Evolutionary conservation across 2,329 filamentous ascomycete genomes (phyloP), one percentile per base, ranked within the genome.

Genomic region (Colletotrichum endophyticum): DNA sequence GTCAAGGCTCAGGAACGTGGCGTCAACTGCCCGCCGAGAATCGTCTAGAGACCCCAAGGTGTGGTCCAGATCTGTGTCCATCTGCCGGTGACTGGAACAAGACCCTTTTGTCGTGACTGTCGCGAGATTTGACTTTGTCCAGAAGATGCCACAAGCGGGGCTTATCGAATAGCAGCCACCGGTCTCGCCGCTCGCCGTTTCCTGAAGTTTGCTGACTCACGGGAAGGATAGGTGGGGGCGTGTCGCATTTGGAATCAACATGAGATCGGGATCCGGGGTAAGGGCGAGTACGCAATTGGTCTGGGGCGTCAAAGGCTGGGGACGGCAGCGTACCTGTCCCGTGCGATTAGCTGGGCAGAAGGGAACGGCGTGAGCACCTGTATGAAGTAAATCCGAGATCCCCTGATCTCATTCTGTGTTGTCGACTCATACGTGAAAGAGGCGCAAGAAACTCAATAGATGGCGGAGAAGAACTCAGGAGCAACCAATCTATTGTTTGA

Each of bases 1-100:
- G 64, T 76, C 73, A 66, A 73, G 61, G 63, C 59, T 39, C 73
- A 76, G 73, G 73, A 76, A 76, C 73, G 59, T 76, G 70, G 73
- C 70, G 73, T 53, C 44, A 36, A 53, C 44, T 69, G 27, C 28
- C 64, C 63, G 70, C 63, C 49, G 22, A 59, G 27, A 28, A 27
- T 32, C 34, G 22, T 53, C 8, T 15, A 32, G n/a, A 44, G 34
- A 53, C 57, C 57, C 70, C 70, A 13, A 32, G 57, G 44, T 22
- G 34, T 30, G 12, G 6, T 32, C 30, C 32, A 39, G 27, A 22
- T 22, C 57, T 27, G 19, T 34, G 34, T 53, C 32, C 70, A 66
- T 67, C 39, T 67, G 49, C 64, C 34, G 57, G 34, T 15, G 19
- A 53, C 70, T 25, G 36, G 16, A 63, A 32, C 32, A 19, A 27